Conservation (phyloP, 208 protist species). For the Endotrypanum monterogeii region DNA sequence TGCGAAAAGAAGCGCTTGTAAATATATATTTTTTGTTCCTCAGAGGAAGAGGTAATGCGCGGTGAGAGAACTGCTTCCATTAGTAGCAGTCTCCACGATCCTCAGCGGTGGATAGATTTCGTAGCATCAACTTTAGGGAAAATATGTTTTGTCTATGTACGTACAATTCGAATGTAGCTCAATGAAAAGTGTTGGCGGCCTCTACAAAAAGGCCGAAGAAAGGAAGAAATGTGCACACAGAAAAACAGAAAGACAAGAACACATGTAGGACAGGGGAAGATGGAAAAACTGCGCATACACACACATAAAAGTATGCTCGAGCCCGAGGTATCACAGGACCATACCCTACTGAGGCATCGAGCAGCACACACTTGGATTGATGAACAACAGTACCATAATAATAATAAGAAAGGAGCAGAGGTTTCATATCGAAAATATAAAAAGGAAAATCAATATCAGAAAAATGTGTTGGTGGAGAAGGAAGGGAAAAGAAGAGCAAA, state of each 20-base stretch:
- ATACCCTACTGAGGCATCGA: neutral
- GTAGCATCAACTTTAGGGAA: neutral
- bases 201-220: slow-evolving; percentile 1
- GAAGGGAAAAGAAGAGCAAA: neutral
- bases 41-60: neutral
- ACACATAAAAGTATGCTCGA: neutral
- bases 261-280: neutral
- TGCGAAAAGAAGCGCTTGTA: neutral
- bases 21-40: neutral
- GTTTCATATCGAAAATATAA: slow-evolving; percentile 1
- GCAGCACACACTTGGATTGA: neutral
- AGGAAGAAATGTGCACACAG: slow-evolving; percentile 1
- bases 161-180: neutral
- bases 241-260: neutral
- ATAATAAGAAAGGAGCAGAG: neutral
- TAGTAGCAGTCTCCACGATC: neutral
- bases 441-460: slow-evolving; percentile 3
- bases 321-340: neutral
- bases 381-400: neutral
- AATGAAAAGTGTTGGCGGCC: neutral
- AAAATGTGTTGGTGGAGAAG: neutral
- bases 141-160: neutral
- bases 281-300: neutral
- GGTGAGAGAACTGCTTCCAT: neutral
- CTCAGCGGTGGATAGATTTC: neutral